Base-by-base conservation (phyloP, 192 early-diverging fungal species). In the Rhizophagus sp. region DNA sequence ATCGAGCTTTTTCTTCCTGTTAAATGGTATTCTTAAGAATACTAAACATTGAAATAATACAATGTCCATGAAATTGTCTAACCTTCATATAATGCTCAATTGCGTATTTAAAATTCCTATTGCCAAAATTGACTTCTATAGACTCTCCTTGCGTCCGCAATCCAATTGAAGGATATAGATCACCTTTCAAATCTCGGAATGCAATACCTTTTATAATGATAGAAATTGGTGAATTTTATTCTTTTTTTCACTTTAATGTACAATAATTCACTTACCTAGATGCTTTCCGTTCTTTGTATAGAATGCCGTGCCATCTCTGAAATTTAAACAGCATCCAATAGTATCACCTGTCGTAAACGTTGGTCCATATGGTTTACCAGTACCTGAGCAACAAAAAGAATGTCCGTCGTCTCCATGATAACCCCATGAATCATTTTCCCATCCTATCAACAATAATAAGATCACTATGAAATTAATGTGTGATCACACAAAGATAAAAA, bases 341-440 rank as follows among this genome's bases (percentile, higher is more conserved):
- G 91, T 90, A 84, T 99, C 98, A n/a, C 94, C 95, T 3, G 95
- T 98, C 11, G 92, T 91, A 77, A 93, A 99, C 17, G 85, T 88
- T 10, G 97, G 98, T 4, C 98, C 98, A 81, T 93, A 99, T 15
- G 85, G 79, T 41, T 88, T 82, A 22, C 97, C 97, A 24, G 87
- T 93, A 12, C 93, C 93, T 4, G 90, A 89, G 52, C 92, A 90
- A 73, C 86, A 86, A 81, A 97, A 98, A 44, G 86, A 82, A 65
- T 97, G 87, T 30, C 98, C 98, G 84, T 98, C 96, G 83, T 97
- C 97, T 63, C 95, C 97, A 85, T 99, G 97, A 86, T 98, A 99
- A 11, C 97, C 97, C 92, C 94, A 99, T 7, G 96, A 97, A 69
- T 91, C 81, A 3, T 88, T 79, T 73, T 98, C 96, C 94, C 95